Evolutionary conservation across 2,329 filamentous ascomycete genomes (phyloP).

Genomic region (Xylaria polymorpha): DNA sequence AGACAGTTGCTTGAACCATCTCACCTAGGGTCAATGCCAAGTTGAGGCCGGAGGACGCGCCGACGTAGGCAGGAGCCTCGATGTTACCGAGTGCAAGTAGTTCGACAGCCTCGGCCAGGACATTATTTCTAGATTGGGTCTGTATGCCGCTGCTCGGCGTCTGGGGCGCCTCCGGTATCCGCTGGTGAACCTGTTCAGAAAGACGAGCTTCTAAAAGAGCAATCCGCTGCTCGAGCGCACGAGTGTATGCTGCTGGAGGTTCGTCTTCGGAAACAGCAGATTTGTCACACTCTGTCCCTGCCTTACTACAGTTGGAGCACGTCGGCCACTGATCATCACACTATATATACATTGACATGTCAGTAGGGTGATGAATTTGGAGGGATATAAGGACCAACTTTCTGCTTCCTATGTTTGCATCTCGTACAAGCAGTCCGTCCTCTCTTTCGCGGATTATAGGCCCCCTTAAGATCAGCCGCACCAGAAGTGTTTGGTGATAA

Average conservation of each 20-base stretch:
- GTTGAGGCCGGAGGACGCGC: slow-evolving; percentile 61
- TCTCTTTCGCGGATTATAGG: slow-evolving; percentile 56
- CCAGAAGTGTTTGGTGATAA: slow-evolving; percentile 34
- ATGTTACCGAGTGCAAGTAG: slow-evolving; percentile 58
- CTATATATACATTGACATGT: slow-evolving; percentile 41
- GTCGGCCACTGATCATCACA: slow-evolving; percentile 58
- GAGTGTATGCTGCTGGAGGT: slow-evolving; percentile 54
- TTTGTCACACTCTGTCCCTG: slow-evolving; percentile 57
- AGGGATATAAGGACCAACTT: slow-evolving; percentile 46
- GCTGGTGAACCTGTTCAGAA: slow-evolving; percentile 37
- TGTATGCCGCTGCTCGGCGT: slow-evolving; percentile 28
- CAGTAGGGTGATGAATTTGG: background rate
- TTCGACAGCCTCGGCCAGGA: slow-evolving; percentile 58
- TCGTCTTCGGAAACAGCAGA: slow-evolving; percentile 54
- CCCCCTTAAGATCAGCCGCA: slow-evolving; percentile 24
- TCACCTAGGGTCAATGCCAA: slow-evolving; percentile 62
- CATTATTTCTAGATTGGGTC: slow-evolving; percentile 42
- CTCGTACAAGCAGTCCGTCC: slow-evolving; percentile 58
- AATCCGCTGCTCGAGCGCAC: slow-evolving; percentile 56
- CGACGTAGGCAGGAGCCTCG: slow-evolving; percentile 62
- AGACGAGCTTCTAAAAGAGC: slow-evolving; percentile 54
- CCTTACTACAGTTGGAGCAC: slow-evolving; percentile 58
- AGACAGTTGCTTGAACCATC: slow-evolving; percentile 65
- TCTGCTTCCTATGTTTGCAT: slow-evolving; percentile 59
- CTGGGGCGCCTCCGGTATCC: slow-evolving; percentile 27